These are phyloP conservation scores for Alternaria alternata DNA, from an alignment of 2,329 filamentous ascomycete genomes.

Conservation along the genomic window DNA sequence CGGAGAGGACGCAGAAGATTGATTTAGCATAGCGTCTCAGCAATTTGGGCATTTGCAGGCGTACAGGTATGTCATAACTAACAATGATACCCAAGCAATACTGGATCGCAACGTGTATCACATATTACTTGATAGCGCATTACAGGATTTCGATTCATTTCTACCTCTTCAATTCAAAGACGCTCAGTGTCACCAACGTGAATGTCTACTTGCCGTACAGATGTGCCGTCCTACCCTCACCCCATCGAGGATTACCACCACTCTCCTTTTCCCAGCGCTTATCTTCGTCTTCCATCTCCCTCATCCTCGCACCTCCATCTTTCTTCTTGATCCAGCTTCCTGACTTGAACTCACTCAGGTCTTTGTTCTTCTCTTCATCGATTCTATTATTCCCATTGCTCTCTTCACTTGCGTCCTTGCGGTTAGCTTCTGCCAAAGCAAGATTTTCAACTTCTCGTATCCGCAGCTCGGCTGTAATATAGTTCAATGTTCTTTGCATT, in stretches of 20 bases:
- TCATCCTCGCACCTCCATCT: not conserved
- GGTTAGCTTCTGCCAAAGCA: not conserved
- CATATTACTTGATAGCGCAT: slow-evolving; percentile 2
- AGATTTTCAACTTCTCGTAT: not conserved
- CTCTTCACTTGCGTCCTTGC: not conserved
- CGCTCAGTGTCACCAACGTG: not conserved
- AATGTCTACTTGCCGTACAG: not conserved
- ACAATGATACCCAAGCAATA: slow-evolving; percentile 15
- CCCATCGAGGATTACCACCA: slow-evolving; percentile 5
- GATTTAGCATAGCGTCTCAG: not conserved
- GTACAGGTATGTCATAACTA: slow-evolving; percentile 8
- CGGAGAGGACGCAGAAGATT: slow-evolving; percentile 26
- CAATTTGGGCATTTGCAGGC: slow-evolving; percentile 14
- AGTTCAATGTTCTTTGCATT: slow-evolving; percentile 6
- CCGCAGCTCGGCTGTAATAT: not conserved
- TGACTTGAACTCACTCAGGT: not conserved
- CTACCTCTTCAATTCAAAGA: not conserved
- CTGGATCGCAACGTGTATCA: slow-evolving; percentile 1
- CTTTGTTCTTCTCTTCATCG: not conserved
- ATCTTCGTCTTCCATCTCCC: slow-evolving; percentile 1
- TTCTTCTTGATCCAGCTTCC: slow-evolving; percentile 1
- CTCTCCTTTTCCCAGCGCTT: slow-evolving; percentile 1
- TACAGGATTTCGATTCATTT: not conserved
- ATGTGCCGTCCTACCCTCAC: not conserved
- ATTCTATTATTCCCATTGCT: not conserved